These are phyloP conservation scores for Nicotiana tomentosiformis DNA, from an alignment of 257 asterid species.

Conservation along the genomic window DNA sequence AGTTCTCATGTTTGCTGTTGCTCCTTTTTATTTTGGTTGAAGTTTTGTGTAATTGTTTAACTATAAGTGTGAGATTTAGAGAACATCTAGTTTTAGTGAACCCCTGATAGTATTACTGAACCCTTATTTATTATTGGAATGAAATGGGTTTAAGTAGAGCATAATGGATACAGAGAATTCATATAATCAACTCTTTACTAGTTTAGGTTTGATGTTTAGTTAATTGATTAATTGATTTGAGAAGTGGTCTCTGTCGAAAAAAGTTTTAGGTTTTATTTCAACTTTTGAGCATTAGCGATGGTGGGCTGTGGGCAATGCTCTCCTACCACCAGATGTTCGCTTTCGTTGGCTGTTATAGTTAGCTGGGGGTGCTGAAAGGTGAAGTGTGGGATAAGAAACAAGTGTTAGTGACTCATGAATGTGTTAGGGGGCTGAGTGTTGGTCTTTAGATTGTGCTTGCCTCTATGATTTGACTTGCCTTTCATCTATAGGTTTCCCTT, in stretches of 20 bases:
- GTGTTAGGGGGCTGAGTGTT: background rate
- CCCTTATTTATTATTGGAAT: background rate
- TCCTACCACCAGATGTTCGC: background rate
- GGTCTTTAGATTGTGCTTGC: background rate
- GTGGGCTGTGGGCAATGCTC: slow-evolving; percentile 4
- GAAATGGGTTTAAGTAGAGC: background rate
- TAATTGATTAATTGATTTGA: background rate
- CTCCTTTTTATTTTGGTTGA: background rate
- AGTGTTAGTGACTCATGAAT: background rate
- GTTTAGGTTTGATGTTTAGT: background rate
- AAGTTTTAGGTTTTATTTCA: background rate
- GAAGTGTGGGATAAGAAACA: background rate
- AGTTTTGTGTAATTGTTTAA: background rate
- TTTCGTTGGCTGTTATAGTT: background rate
- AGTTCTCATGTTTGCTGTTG: background rate
- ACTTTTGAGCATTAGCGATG: background rate
- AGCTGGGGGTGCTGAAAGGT: background rate
- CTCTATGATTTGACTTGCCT: background rate
- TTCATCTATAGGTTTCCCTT: background rate
- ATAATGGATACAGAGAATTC: background rate
- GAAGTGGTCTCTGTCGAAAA: background rate
- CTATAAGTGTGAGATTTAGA: background rate
- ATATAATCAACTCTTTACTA: background rate
- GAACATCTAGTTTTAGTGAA: background rate
- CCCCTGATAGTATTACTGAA: background rate